These are phyloP conservation scores for Cladophialophora bantiana DNA, from an alignment of 2,329 filamentous ascomycete species.

Conservation along the genomic window DNA sequence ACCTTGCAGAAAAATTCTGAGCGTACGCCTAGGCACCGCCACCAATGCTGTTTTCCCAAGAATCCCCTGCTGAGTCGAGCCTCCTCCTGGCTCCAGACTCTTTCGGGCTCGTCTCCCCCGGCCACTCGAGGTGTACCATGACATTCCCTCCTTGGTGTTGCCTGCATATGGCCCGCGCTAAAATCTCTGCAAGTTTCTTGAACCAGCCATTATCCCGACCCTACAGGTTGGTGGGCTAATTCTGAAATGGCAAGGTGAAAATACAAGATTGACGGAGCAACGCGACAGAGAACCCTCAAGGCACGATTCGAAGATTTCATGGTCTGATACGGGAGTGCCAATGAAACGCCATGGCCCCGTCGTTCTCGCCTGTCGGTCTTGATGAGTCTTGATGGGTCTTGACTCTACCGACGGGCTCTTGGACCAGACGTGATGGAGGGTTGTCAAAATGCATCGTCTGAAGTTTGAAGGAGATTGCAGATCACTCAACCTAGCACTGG, in stretches of 20 bases:
- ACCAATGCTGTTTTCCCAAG: background rate
- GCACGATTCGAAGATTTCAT: slow-evolving; percentile 3
- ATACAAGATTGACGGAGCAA: slow-evolving; percentile 2
- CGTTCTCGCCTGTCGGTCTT: background rate
- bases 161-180: slow-evolving; percentile 9
- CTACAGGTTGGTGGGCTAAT: slow-evolving; percentile 6
- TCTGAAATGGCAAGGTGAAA: slow-evolving; percentile 8
- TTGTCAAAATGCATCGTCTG: slow-evolving; percentile 1
- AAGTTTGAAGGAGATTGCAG: slow-evolving; percentile 14
- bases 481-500: slow-evolving; percentile 1
- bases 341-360: slow-evolving; percentile 14
- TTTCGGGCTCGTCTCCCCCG: background rate
- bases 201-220: slow-evolving; percentile 6
- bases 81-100: slow-evolving; percentile 14
- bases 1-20: background rate
- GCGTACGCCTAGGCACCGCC: background rate
- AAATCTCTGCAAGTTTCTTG: background rate
- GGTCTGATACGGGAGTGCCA: background rate
- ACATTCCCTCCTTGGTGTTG: slow-evolving; percentile 3
- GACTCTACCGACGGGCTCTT: slow-evolving; percentile 4
- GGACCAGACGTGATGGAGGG: slow-evolving; percentile 8
- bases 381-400: slow-evolving; percentile 13
- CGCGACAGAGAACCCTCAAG: background rate
- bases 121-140: background rate
- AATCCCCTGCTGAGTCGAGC: background rate